These are phyloP conservation scores for Komagataella pseudopastoris DNA, from an alignment of 805 yeast genomes.

Conservation along the genomic window DNA sequence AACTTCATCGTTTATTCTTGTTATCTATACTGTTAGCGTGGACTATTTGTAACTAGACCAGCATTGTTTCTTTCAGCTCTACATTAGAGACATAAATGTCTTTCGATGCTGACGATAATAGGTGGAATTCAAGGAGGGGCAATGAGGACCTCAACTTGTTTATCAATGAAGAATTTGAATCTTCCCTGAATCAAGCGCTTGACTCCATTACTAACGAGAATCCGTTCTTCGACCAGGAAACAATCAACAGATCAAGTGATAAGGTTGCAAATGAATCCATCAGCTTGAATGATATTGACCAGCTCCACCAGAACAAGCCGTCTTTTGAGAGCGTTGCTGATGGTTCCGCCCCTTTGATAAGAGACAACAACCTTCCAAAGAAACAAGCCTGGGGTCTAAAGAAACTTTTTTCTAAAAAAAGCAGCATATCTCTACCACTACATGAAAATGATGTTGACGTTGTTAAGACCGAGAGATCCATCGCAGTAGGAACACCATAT, in stretches of 20 bases:
- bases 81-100: neutral
- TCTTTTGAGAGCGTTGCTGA: neutral
- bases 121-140: neutral
- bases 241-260: neutral
- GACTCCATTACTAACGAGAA: neutral
- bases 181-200: neutral
- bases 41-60: neutral
- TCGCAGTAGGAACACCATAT: neutral
- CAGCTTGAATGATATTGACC: neutral
- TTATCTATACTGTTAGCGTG: neutral
- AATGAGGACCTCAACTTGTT: neutral
- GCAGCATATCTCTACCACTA: conserved; percentile 13
- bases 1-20: neutral
- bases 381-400: neutral
- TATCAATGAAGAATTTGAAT: neutral
- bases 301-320: neutral
- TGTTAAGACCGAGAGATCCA: neutral
- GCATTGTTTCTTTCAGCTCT: neutral
- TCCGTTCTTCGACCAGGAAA: neutral
- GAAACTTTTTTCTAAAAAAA: conserved; percentile 5
- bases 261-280: neutral
- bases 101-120: neutral
- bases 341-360: neutral
- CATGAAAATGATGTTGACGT: conserved; percentile 7
- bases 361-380: neutral